A percentile compares a stretch with the other conserved stretches of the same genome.
These are phyloP conservation scores for Bretziella fagacearum DNA, from an alignment of 2,329 filamentous ascomycete species.

Conservation along the genomic window DNA sequence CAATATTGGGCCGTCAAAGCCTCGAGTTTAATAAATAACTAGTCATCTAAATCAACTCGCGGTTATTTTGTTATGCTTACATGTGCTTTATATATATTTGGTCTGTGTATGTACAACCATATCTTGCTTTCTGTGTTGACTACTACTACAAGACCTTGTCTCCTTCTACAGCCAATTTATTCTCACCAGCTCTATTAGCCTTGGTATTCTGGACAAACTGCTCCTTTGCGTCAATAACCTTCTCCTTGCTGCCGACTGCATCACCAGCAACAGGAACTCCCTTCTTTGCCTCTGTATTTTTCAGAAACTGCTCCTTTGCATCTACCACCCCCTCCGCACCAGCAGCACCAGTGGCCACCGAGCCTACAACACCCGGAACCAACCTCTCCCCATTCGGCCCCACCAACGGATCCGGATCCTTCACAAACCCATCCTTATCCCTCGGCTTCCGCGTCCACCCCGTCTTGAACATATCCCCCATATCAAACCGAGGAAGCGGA, in stretches of 20 bases:
- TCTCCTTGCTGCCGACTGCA: neutral
- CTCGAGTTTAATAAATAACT: neutral
- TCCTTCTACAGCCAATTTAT: conserved; percentile 4
- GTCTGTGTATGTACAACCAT: neutral
- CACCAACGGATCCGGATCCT: conserved; percentile 16
- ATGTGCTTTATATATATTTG: conserved; percentile 2
- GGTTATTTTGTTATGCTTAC: no score
- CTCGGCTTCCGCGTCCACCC: conserved; percentile 62
- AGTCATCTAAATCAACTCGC: no score
- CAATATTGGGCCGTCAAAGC: no score
- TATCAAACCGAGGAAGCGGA: conserved; percentile 70
- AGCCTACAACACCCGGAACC: neutral
- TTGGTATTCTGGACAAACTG: conserved; percentile 5
- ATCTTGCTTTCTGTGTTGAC: neutral
- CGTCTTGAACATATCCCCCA: conserved; percentile 59
- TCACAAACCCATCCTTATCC: conserved; percentile 28
- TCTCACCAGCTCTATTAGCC: neutral
- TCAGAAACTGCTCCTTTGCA: neutral
- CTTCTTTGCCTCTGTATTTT: neutral
- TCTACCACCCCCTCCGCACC: neutral
- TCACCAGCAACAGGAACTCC: neutral
- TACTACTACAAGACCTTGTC: conserved; percentile 7
- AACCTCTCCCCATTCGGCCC: neutral
- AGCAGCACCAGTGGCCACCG: neutral
- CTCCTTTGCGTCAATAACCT: conserved; percentile 1